Evolutionary conservation across 1,284 basidiomycete species (phyloP).

Genomic region (Cerioporus squamosus): DNA sequence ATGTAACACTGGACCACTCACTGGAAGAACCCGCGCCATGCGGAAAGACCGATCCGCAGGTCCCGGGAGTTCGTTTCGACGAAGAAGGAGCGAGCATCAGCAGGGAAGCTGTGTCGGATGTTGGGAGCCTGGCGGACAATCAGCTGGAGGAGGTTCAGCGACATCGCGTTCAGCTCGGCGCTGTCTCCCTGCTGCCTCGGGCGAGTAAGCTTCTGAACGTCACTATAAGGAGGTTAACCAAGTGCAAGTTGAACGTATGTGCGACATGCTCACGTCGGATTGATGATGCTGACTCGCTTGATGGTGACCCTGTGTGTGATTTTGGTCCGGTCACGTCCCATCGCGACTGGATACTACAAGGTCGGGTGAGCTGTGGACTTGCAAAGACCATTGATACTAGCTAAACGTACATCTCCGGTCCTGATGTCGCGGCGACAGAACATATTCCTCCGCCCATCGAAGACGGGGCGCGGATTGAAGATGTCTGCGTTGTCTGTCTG

Average conservation of each 20-base stretch:
- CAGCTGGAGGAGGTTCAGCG: conserved; percentile 30
- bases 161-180: conserved; percentile 16
- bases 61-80: not conserved
- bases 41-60: conserved; percentile 15
- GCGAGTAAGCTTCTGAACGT: conserved; percentile 12
- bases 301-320: conserved; percentile 13
- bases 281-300: conserved; percentile 16
- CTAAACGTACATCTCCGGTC: conserved; percentile 4
- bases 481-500: conserved; percentile 19
- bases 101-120: conserved; percentile 28
- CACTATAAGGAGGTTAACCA: conserved; percentile 1
- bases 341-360: conserved; percentile 14
- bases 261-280: conserved; percentile 9
- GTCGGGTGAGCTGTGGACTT: too few species aligned
- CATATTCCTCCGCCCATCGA: conserved; percentile 29
- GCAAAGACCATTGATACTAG: not conserved
- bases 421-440: conserved; percentile 19
- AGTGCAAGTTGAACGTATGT: not conserved
- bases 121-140: conserved; percentile 32
- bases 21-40: conserved; percentile 23
- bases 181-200: not conserved
- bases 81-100: conserved; percentile 21
- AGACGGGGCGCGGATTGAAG: conserved; percentile 27
- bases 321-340: conserved; percentile 9
- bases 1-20: not conserved